Evolutionary conservation across 2,329 filamentous ascomycete species (phyloP).

Genomic region (Cordyceps fumosorosea): DNA sequence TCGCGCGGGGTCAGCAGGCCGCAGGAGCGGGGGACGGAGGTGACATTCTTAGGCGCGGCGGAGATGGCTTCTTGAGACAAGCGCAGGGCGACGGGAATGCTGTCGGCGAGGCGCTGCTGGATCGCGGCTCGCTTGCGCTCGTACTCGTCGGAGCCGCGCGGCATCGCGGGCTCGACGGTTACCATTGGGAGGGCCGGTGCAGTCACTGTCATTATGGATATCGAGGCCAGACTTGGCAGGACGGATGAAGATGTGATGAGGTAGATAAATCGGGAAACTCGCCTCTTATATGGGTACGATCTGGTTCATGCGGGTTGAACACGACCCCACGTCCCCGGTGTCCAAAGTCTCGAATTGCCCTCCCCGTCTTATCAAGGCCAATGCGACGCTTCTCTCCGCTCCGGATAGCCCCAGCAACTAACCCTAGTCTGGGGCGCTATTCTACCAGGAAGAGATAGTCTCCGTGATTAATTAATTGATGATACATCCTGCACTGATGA

Average conservation of each 20-base stretch:
- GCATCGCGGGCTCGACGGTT: slow-evolving; percentile 4
- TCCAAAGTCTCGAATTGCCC: too few relatives aligned
- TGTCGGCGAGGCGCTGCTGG: slow-evolving; percentile 24
- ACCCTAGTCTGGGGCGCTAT: too few relatives aligned
- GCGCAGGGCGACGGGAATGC: slow-evolving; percentile 24
- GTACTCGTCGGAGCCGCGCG: slow-evolving; percentile 2
- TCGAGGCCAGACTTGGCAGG: background rate
- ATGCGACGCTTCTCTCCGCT: too few relatives aligned
- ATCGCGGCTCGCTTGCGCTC: slow-evolving; percentile 17
- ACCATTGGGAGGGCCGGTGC: background rate
- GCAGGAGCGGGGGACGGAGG: slow-evolving; percentile 29
- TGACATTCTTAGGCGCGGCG: slow-evolving; percentile 26
- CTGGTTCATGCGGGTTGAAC: background rate
- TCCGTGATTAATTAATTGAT: too few relatives aligned
- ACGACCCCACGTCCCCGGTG: background rate
- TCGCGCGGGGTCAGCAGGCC: slow-evolving; percentile 40
- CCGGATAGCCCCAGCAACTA: too few relatives aligned
- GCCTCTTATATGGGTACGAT: background rate
- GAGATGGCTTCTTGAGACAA: slow-evolving; percentile 23
- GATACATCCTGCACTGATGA: too few relatives aligned
- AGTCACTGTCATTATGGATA: background rate
- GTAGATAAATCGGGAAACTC: background rate
- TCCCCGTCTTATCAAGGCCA: too few relatives aligned
- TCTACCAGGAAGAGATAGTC: too few relatives aligned
- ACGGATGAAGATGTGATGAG: background rate